These are phyloP conservation scores for Syzygium oleosum DNA, from an alignment of 345 rosid species.

Conservation along the genomic window DNA sequence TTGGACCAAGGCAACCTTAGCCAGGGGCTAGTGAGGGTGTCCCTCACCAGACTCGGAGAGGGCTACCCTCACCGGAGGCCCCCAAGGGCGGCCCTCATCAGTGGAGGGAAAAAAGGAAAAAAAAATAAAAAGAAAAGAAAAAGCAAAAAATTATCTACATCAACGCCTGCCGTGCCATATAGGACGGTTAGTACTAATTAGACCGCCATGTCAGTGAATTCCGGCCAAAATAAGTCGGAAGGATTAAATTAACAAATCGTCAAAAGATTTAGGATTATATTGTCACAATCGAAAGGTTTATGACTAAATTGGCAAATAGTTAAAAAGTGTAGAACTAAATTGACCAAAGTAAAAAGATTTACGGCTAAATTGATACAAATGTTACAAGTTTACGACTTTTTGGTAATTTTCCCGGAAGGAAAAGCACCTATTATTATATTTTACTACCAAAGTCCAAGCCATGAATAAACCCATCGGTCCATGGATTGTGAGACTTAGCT, in stretches of 20 bases:
- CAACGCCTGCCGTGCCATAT: rapidly evolving
- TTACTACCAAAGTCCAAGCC: neutral
- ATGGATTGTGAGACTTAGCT: neutral
- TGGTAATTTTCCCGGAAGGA: neutral
- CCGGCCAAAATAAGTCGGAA: rapidly evolving
- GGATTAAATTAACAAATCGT: neutral
- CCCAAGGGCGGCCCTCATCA: too few relatives aligned
- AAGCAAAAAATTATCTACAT: neutral
- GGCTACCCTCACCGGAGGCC: too few relatives aligned
- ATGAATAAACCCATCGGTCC: neutral
- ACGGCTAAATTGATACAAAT: neutral
- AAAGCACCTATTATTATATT: neutral
- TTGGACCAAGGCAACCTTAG: too few relatives aligned
- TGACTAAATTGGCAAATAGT: neutral
- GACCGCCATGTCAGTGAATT: too few relatives aligned
- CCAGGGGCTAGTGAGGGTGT: too few relatives aligned
- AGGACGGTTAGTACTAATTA: rapidly evolving
- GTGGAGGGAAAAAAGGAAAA: neutral
- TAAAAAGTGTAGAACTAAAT: rapidly evolving
- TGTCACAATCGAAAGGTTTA: rapidly evolving
- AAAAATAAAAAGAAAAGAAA: neutral
- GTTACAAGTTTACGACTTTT: neutral
- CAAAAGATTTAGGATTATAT: rapidly evolving
- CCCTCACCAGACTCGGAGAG: too few relatives aligned
- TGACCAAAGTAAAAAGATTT: rapidly evolving